Evolutionary conservation across 805 yeast genomes (phyloP).

Genomic region (Saturnispora galanensis): DNA sequence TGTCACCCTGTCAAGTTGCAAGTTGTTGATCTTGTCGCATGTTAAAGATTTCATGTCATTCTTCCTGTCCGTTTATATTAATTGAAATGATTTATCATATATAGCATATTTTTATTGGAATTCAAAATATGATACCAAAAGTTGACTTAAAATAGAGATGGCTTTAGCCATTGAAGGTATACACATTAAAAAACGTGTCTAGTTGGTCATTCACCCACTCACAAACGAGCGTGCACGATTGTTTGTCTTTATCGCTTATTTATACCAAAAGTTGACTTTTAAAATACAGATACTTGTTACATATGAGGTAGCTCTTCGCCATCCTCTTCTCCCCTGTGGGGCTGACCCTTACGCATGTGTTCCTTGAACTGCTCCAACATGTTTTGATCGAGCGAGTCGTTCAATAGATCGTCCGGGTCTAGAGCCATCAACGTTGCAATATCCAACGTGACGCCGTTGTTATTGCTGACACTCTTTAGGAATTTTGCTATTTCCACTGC

Average conservation of each 20-base stretch:
- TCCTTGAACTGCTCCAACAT: conserved; percentile 8
- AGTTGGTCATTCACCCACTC: no score
- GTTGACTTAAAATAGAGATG: no score
- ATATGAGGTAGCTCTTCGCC: background rate
- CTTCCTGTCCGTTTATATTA: background rate
- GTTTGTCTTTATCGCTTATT: no score
- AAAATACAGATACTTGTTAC: no score
- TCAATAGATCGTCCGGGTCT: conserved; percentile 6
- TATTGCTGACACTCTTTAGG: background rate
- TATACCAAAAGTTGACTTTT: background rate
- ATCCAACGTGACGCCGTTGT: background rate
- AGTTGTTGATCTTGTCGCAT: conserved; percentile 35
- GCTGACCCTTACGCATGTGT: conserved; percentile 5
- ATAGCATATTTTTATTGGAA: no score
- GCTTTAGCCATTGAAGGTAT: no score
- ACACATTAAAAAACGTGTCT: no score
- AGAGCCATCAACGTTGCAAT: conserved; percentile 4
- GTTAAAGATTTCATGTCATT: conserved; percentile 23
- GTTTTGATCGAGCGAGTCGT: conserved; percentile 5
- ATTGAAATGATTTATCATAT: background rate
- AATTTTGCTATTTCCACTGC: conserved; percentile 14
- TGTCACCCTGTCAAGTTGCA: conserved; percentile 37
- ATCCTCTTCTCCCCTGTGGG: background rate
- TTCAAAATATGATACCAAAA: no score
- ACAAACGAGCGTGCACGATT: no score